Evolutionary conservation across 2,329 filamentous ascomycete species (phyloP).

Genomic region (Ophiostoma ulmi): DNA sequence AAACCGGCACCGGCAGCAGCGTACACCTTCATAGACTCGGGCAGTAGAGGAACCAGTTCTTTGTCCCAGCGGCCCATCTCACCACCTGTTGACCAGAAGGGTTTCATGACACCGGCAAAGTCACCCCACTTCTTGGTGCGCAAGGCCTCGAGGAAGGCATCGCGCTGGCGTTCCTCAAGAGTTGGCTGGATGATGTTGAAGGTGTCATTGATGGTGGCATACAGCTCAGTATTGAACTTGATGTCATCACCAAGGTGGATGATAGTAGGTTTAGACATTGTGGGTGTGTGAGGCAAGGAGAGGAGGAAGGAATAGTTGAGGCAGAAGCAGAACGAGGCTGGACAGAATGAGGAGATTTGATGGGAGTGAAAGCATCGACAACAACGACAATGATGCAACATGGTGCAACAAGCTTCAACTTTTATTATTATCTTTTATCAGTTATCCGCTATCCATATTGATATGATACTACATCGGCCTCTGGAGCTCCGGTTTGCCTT

Average conservation of each 20-base stretch:
- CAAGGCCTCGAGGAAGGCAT: slow-evolving; percentile 47
- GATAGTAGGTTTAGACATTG: slow-evolving; percentile 38
- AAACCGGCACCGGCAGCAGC: slow-evolving; percentile 61
- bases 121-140: slow-evolving; percentile 51
- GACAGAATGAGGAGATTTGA: neutral
- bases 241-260: slow-evolving; percentile 68
- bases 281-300: neutral
- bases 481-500: slow-evolving; percentile 6
- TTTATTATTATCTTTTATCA: slow-evolving; percentile 1
- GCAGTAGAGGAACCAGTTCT: slow-evolving; percentile 42
- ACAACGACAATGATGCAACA: neutral
- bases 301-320: neutral
- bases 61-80: slow-evolving; percentile 31
- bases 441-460: slow-evolving; percentile 1
- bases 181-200: slow-evolving; percentile 46
- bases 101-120: slow-evolving; percentile 41
- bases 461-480: neutral
- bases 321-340: neutral
- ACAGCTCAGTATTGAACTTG: slow-evolving; percentile 46
- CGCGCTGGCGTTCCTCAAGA: slow-evolving; percentile 46
- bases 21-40: slow-evolving; percentile 54
- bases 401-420: neutral
- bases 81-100: slow-evolving; percentile 29
- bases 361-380: neutral
- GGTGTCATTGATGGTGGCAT: slow-evolving; percentile 39